Base-by-base conservation (phyloP, 192 early-diverging fungal species). In the Coemansia sp. region DNA sequence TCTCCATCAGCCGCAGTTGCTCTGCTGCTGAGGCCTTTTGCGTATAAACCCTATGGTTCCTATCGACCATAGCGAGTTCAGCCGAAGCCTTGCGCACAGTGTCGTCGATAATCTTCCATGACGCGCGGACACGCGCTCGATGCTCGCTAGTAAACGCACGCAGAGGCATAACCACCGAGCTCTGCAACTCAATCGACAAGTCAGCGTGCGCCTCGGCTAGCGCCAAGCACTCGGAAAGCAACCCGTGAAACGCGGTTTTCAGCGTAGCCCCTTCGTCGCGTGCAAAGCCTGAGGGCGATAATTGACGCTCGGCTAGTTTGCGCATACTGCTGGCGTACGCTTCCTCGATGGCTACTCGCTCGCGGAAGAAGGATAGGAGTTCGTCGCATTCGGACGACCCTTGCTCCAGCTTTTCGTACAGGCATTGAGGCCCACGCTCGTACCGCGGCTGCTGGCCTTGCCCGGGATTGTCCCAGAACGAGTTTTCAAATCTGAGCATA, bases 381-480 rank as follows among this genome's bases (percentile, higher is more conserved):
- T 85, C 84, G 65, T 79, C 79, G 62, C 75, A 71, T 58, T 85
- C 84, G 8, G 38, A 62, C 2, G 76, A 65, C 7, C 84, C 84
- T 60, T 85, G 84, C 64, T 81, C 74, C 33, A 85, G 69, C 73
- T 81, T 79, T 53, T 76, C 76, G 64, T 81, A 78, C 34, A 85
- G 74, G 29, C 73, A 40, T 58, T 82, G 76, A 29, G 79, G 78
- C 18, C 79, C 79, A 12, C 76, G 70, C 65, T 75, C 79, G 76
- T 85, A 81, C 44, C 73, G 79, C 38, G 80, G 76, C 61, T 70
- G 76, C 64, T 84, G 76, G 3, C 84, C 84, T 1, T 65, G 46
- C 9, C 75, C 79, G 3, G 79, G 76, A 71, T 85, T 85, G 74
- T 81, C 79, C 84, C 84, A 85, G 77, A 85, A 85, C 38, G 79